Conservation (phyloP, 106 monocot genomes). For the Triglochin maritima region DNA sequence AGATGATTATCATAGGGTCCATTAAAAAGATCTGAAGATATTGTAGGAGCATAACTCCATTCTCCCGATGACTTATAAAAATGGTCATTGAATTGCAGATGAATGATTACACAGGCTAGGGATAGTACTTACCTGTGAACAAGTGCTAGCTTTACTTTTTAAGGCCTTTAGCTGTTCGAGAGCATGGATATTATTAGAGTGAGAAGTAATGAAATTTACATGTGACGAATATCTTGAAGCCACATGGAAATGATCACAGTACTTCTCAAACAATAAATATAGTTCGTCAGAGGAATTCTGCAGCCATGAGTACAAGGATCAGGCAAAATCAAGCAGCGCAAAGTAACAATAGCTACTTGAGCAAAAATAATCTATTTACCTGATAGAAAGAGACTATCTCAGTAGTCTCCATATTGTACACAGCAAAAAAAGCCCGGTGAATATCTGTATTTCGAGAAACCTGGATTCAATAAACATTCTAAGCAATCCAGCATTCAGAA, state of each 20-base stretch:
- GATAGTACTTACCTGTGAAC: slow-evolving; percentile 56
- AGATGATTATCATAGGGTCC: too few species aligned
- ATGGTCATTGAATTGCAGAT: too few species aligned
- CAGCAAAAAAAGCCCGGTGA: slow-evolving; percentile 84
- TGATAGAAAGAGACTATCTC: slow-evolving; percentile 88
- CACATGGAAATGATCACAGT: slow-evolving; percentile 76
- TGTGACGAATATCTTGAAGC: slow-evolving; percentile 76
- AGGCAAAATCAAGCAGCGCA: background rate
- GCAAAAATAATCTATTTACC: slow-evolving; percentile 24
- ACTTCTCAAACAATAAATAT: slow-evolving; percentile 73
- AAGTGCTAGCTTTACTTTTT: slow-evolving; percentile 56
- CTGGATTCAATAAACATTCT: slow-evolving; percentile 22
- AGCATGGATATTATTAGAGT: slow-evolving; percentile 80
- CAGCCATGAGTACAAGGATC: slow-evolving; percentile 10
- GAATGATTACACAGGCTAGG: background rate
- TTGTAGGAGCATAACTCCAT: too few species aligned
- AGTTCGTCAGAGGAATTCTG: slow-evolving; percentile 92
- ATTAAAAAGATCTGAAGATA: too few species aligned
- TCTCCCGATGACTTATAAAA: too few species aligned
- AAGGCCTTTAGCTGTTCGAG: slow-evolving; percentile 58
- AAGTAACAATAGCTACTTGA: background rate
- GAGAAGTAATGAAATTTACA: slow-evolving; percentile 85
- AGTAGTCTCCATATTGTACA: slow-evolving; percentile 96
- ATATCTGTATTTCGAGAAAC: slow-evolving; percentile 79
- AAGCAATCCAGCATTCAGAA: too few species aligned